Evolutionary conservation across 1,139 yeast genomes (phyloP).

Genomic region (Fermentozyma sake): DNA sequence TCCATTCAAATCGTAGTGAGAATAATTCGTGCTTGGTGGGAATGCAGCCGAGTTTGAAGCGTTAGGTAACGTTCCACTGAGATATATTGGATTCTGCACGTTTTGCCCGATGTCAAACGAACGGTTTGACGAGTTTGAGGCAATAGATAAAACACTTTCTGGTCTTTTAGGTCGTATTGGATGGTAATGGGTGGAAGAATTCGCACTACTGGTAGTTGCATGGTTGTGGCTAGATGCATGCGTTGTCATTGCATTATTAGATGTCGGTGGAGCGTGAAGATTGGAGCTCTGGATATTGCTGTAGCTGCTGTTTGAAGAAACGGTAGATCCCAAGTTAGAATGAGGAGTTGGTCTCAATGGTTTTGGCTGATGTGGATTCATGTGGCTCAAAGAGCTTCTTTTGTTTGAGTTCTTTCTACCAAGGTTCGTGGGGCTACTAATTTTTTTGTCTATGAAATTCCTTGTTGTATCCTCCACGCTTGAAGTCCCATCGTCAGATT

Average conservation of each 20-base stretch:
- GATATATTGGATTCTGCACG: slow-evolving; percentile 14
- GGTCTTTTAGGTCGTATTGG: slow-evolving; percentile 36
- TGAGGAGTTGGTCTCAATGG: slow-evolving; percentile 15
- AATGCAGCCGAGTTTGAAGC: slow-evolving; percentile 26
- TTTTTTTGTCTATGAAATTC: too few relatives aligned
- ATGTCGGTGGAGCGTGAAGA: too few relatives aligned
- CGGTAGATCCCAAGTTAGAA: slow-evolving; percentile 9
- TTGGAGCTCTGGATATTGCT: too few relatives aligned
- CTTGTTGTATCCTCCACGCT: too few relatives aligned
- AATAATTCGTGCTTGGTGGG: slow-evolving; percentile 22
- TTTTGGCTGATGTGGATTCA: slow-evolving; percentile 14
- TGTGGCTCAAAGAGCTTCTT: background rate
- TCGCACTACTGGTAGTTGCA: too few relatives aligned
- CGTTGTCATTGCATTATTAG: too few relatives aligned
- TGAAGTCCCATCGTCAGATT: slow-evolving; percentile 1
- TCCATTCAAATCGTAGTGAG: slow-evolving; percentile 5
- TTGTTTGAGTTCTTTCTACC: too few relatives aligned
- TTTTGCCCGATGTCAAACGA: slow-evolving; percentile 12
- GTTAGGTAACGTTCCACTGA: slow-evolving; percentile 20
- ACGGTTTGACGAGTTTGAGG: slow-evolving; percentile 34
- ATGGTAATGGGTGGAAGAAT: slow-evolving; percentile 15
- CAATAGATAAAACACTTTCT: slow-evolving; percentile 38
- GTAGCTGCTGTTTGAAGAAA: slow-evolving; percentile 14
- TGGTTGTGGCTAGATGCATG: too few relatives aligned
- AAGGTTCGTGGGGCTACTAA: too few relatives aligned